A percentile compares a stretch with the other conserved stretches of the same genome.
Conservation (phyloP, 345 rosid genomes). For the Eutrema japonicum region DNA sequence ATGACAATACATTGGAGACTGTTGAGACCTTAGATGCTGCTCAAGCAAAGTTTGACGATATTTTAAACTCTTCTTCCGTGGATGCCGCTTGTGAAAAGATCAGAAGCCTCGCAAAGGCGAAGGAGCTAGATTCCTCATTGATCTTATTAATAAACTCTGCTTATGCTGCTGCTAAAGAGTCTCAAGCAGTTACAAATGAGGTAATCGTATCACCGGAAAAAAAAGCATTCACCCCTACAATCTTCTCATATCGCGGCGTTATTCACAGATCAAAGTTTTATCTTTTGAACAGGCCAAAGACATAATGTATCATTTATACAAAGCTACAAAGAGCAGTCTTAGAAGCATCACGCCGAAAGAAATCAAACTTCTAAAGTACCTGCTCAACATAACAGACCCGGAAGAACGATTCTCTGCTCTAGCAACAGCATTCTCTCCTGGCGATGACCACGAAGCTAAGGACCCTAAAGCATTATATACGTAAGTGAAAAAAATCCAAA, state of each 20-base stretch:
- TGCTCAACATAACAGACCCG: constrained; percentile 88
- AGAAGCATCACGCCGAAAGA: constrained; percentile 93
- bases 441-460: constrained; percentile 69
- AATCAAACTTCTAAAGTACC: constrained; percentile 76
- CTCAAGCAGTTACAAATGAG: constrained; percentile 75
- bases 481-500: constrained; percentile 47
- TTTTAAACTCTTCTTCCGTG: constrained; percentile 75
- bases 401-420: constrained; percentile 94
- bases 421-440: constrained; percentile 88
- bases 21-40: constrained; percentile 76
- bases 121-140: constrained; percentile 90
- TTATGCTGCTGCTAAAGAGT: constrained; percentile 90
- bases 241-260: not conserved
- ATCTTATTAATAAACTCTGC: constrained; percentile 81
- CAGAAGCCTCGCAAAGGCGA: constrained; percentile 79
- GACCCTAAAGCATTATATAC: constrained; percentile 77
- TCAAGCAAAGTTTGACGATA: constrained; percentile 86
- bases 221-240: constrained; percentile 3
- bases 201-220: constrained; percentile 36
- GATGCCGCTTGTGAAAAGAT: constrained; percentile 88
- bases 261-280: not conserved
- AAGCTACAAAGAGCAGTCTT: constrained; percentile 81
- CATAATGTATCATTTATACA: constrained; percentile 78
- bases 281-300: constrained; percentile 65
- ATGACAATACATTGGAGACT: constrained; percentile 73